These are phyloP conservation scores for Knufia fluminis DNA, from an alignment of 2,329 filamentous ascomycete genomes.

Conservation along the genomic window DNA sequence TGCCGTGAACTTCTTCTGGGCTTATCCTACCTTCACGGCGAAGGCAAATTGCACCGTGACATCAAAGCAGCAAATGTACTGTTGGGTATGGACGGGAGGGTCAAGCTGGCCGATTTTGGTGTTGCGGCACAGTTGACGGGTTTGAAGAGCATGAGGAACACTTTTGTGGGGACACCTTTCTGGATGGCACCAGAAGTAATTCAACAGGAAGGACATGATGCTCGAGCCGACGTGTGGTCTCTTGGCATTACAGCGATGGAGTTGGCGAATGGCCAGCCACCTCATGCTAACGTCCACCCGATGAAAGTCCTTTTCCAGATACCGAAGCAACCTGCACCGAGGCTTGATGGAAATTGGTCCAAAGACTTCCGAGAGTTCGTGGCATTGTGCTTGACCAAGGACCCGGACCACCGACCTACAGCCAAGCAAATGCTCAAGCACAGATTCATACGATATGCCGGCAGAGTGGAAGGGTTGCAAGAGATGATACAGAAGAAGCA, in stretches of 20 bases:
- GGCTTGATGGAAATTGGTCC: slow-evolving; percentile 74
- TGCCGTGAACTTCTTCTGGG: slow-evolving; percentile 84
- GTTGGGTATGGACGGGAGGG: slow-evolving; percentile 80
- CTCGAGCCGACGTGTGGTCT: slow-evolving; percentile 91
- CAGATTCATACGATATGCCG: slow-evolving; percentile 76
- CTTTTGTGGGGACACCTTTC: slow-evolving; percentile 93
- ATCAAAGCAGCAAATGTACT: slow-evolving; percentile 95
- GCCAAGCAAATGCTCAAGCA: slow-evolving; percentile 83
- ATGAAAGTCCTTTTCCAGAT: slow-evolving; percentile 93
- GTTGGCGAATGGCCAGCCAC: slow-evolving; percentile 80
- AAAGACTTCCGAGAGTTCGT: slow-evolving; percentile 93
- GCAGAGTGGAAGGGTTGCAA: slow-evolving; percentile 78
- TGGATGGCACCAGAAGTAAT: slow-evolving; percentile 98
- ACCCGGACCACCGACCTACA: slow-evolving; percentile 72
- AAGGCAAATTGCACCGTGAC: slow-evolving; percentile 92
- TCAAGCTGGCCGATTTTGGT: slow-evolving; percentile 95
- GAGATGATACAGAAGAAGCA: slow-evolving; percentile 76
- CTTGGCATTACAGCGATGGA: slow-evolving; percentile 87
- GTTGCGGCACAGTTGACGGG: slow-evolving; percentile 94
- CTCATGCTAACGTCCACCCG: slow-evolving; percentile 72
- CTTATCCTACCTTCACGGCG: slow-evolving; percentile 83
- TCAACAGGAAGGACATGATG: slow-evolving; percentile 73
- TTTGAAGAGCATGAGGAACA: slow-evolving; percentile 94
- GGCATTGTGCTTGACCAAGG: slow-evolving; percentile 80
- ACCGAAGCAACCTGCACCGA: slow-evolving; percentile 75